Percentiles rank a stretch among this genome's conserved stretches.
These are phyloP conservation scores for Sporisorium scitamineum DNA, from an alignment of 1,284 basidiomycete species.

Conservation along the genomic window DNA sequence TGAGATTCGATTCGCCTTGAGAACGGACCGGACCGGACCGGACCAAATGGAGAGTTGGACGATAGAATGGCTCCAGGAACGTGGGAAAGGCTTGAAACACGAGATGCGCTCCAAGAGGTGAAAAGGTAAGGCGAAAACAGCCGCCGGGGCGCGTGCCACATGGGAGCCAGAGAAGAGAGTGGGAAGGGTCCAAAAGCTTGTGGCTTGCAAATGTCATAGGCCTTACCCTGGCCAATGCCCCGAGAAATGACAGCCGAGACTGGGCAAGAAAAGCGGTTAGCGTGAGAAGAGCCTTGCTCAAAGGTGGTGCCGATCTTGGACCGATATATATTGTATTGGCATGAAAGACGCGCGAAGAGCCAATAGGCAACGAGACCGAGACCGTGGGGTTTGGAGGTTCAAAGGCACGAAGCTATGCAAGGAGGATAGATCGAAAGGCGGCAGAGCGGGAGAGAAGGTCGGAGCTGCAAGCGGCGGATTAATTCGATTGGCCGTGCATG, in stretches of 20 bases:
- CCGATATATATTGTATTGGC: too few species aligned
- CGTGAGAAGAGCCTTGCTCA: not conserved
- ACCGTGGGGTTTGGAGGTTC: too few species aligned
- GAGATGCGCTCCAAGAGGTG: too few species aligned
- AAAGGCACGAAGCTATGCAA: too few species aligned
- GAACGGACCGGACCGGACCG: too few species aligned
- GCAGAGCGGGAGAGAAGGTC: not conserved
- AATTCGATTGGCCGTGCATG: slow-evolving; percentile 34
- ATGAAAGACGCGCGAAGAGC: not conserved
- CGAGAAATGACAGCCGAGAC: not conserved
- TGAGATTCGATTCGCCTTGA: too few species aligned
- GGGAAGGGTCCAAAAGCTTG: slow-evolving; percentile 2
- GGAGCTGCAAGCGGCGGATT: slow-evolving; percentile 40
- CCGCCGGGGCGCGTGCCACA: slow-evolving; percentile 10
- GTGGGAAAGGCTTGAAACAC: not conserved
- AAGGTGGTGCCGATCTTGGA: too few species aligned
- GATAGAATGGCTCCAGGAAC: too few species aligned
- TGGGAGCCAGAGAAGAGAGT: not conserved
- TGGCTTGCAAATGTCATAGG: slow-evolving; percentile 26
- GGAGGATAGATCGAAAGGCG: not conserved
- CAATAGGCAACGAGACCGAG: not conserved
- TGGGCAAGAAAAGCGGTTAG: not conserved
- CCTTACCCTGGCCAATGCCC: slow-evolving; percentile 27
- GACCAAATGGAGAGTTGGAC: too few species aligned
- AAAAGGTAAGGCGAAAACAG: not conserved